These are phyloP conservation scores for Fusarium proliferatum DNA, from an alignment of 2,329 filamentous ascomycete genomes.

Conservation along the genomic window DNA sequence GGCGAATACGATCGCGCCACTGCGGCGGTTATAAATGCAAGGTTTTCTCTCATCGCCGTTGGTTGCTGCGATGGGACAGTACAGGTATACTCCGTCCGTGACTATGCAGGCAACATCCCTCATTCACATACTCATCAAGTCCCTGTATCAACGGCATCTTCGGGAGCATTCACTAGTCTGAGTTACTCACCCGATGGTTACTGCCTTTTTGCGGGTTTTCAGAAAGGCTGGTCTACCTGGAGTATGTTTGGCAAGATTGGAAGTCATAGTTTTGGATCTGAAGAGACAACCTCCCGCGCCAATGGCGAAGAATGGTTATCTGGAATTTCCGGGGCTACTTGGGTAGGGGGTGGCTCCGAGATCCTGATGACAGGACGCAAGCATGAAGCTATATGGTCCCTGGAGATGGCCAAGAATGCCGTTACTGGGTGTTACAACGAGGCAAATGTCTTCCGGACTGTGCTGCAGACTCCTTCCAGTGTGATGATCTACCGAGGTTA, in stretches of 20 bases:
- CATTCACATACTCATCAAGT: conserved; percentile 81
- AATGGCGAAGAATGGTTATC: conserved; percentile 88
- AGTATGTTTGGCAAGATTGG: conserved; percentile 95
- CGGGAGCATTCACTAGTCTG: conserved; percentile 79
- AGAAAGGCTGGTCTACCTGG: conserved; percentile 95
- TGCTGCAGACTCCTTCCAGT: conserved; percentile 88
- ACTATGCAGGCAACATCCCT: conserved; percentile 93
- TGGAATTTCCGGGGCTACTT: conserved; percentile 80
- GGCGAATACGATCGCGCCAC: conserved; percentile 69
- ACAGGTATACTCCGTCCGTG: conserved; percentile 89
- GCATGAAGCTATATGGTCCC: conserved; percentile 83
- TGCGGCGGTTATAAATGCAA: conserved; percentile 87
- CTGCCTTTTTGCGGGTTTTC: conserved; percentile 92
- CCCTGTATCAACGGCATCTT: conserved; percentile 73
- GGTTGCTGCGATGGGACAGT: conserved; percentile 84
- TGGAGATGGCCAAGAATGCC: conserved; percentile 96
- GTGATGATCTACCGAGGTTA: conserved; percentile 95
- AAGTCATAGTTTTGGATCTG: conserved; percentile 82
- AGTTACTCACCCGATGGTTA: conserved; percentile 96
- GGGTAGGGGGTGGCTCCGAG: conserved; percentile 90
- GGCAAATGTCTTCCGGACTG: conserved; percentile 87
- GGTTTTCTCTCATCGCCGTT: conserved; percentile 92
- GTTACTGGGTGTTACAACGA: conserved; percentile 91
- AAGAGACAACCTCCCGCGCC: conserved; percentile 69
- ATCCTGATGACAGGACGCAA: conserved; percentile 77